Evolutionary conservation across 2,329 filamentous ascomycete genomes (phyloP).

Genomic region (Colletotrichum spaethianum): DNA sequence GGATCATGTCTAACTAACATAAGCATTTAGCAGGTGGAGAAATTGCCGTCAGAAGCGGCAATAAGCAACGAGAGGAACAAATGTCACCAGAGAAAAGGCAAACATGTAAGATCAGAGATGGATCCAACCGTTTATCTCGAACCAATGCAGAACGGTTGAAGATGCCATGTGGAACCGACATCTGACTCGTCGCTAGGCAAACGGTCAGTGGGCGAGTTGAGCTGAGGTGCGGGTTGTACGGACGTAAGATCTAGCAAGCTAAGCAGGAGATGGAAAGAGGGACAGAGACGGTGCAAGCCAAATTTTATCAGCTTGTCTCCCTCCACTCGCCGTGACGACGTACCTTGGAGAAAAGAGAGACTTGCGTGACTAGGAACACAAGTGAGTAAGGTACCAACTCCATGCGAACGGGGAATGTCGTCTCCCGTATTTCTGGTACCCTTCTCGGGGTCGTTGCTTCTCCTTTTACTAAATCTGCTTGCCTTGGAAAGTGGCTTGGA

Average conservation of each 20-base stretch:
- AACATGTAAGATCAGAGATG: background rate
- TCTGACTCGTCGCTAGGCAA: constrained; percentile 20
- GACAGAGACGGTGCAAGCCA: background rate
- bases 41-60: background rate
- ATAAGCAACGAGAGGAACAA: background rate
- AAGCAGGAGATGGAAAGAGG: background rate
- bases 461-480: background rate
- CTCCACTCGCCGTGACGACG: background rate
- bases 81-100: too few relatives aligned
- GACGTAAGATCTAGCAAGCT: constrained; percentile 29
- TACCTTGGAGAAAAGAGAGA: background rate
- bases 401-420: too few relatives aligned
- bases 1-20: background rate
- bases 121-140: background rate
- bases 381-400: too few relatives aligned
- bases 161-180: constrained; percentile 30
- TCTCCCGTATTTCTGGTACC: background rate
- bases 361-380: background rate
- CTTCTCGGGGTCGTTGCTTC: background rate
- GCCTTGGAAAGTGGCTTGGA: background rate
- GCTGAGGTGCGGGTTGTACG: constrained; percentile 18
- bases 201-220: constrained; percentile 5
- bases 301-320: background rate
- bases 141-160: constrained; percentile 26
- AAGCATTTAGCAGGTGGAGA: background rate